These are phyloP conservation scores for Botrytis cinerea DNA, from an alignment of 2,329 filamentous ascomycete species.

Conservation along the genomic window DNA sequence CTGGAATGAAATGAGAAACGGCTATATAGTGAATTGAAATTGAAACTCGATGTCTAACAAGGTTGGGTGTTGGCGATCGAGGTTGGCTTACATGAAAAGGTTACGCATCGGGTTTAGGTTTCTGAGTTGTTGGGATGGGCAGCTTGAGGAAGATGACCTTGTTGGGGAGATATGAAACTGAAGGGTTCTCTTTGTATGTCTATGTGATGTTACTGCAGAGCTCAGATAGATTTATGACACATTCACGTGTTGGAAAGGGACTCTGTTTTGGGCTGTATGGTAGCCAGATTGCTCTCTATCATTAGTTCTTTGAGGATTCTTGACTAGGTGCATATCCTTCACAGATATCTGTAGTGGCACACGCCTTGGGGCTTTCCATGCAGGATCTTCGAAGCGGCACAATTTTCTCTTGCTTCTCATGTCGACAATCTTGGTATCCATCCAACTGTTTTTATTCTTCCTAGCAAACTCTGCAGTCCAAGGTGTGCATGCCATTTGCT, in stretches of 20 bases:
- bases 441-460: background rate
- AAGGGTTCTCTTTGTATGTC: background rate
- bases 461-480: background rate
- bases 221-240: background rate
- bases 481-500: background rate
- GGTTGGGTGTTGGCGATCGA: background rate
- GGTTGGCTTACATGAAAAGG: rapidly evolving
- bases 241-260: rapidly evolving
- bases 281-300: background rate
- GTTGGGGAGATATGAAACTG: background rate
- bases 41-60: background rate
- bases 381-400: background rate
- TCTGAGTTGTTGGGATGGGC: background rate
- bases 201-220: background rate
- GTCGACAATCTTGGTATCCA: background rate
- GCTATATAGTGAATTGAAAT: background rate
- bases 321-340: background rate
- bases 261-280: background rate
- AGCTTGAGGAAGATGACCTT: background rate
- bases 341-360: background rate
- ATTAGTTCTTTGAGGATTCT: background rate
- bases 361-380: background rate
- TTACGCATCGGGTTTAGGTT: background rate
- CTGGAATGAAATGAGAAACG: background rate
- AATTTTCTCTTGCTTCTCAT: background rate